These are phyloP conservation scores for Rhodamnia argentea DNA, from an alignment of 345 rosid genomes.

Conservation along the genomic window DNA sequence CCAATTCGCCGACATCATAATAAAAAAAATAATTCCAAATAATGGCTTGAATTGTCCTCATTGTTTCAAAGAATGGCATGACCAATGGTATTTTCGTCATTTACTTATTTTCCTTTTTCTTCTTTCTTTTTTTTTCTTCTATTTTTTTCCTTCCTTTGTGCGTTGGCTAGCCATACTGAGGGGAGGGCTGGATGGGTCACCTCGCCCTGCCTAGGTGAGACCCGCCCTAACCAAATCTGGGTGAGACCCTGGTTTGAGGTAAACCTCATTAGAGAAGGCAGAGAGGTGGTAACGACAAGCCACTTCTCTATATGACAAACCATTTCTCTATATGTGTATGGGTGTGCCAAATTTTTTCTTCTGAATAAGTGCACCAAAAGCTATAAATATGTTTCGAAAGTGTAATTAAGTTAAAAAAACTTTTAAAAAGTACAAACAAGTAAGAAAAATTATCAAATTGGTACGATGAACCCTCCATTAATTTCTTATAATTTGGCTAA, in stretches of 20 bases:
- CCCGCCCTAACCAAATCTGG: too few relatives aligned
- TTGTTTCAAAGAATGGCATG: too few relatives aligned
- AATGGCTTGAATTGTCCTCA: too few relatives aligned
- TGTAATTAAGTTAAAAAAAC: neutral
- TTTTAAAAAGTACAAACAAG: neutral
- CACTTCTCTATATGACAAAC: neutral
- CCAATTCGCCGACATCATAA: too few relatives aligned
- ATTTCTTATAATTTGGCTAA: neutral
- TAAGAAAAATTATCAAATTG: neutral
- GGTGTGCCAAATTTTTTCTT: neutral
- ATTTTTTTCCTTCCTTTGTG: too few relatives aligned
- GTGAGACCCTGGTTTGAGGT: neutral
- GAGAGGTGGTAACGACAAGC: neutral
- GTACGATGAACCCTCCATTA: neutral
- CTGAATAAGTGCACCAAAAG: neutral
- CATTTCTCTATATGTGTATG: neutral
- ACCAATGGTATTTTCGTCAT: too few relatives aligned
- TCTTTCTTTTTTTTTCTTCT: too few relatives aligned
- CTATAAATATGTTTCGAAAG: neutral
- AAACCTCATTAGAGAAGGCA: neutral
- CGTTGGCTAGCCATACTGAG: too few relatives aligned
- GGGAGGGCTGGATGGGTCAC: too few relatives aligned
- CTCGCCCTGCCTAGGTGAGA: too few relatives aligned
- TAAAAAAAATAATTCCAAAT: too few relatives aligned
- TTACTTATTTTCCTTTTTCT: too few relatives aligned